Conservation (phyloP, 495 filamentous ascomycete genomes). For the Hyaloscypha finlandica region DNA sequence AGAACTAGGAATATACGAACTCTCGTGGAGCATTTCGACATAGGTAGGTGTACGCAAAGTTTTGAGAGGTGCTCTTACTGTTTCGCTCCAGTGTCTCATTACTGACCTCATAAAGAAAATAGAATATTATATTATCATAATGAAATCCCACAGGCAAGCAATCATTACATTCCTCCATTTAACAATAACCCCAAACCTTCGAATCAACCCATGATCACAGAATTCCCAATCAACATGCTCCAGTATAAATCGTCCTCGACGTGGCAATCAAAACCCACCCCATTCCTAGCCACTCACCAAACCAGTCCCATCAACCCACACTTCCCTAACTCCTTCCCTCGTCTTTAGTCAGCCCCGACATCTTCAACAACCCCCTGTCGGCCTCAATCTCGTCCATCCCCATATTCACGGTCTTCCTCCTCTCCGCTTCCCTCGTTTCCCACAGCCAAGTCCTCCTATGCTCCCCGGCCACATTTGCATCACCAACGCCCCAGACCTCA, state of each 20-base stretch:
- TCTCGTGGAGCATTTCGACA: no score
- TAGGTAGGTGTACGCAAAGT: no score
- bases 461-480: conserved; percentile 12
- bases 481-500: conserved; percentile 13
- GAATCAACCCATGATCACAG: neutral
- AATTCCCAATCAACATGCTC: neutral
- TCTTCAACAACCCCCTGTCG: conserved; percentile 13
- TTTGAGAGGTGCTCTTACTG: no score
- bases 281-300: neutral
- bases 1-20: no score
- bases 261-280: neutral
- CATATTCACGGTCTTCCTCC: conserved; percentile 8
- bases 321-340: conserved; percentile 8
- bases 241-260: neutral
- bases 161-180: conserved; percentile 4
- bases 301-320: neutral
- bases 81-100: no score
- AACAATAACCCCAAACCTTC: neutral
- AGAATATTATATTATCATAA: neutral
- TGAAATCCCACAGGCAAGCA: neutral
- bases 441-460: conserved; percentile 12
- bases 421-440: conserved; percentile 10
- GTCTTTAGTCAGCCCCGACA: conserved; percentile 10
- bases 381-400: conserved; percentile 2
- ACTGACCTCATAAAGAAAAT: neutral